Evolutionary conservation across 495 filamentous ascomycete species (phyloP).

Genomic region (Apiosordaria backusii): DNA sequence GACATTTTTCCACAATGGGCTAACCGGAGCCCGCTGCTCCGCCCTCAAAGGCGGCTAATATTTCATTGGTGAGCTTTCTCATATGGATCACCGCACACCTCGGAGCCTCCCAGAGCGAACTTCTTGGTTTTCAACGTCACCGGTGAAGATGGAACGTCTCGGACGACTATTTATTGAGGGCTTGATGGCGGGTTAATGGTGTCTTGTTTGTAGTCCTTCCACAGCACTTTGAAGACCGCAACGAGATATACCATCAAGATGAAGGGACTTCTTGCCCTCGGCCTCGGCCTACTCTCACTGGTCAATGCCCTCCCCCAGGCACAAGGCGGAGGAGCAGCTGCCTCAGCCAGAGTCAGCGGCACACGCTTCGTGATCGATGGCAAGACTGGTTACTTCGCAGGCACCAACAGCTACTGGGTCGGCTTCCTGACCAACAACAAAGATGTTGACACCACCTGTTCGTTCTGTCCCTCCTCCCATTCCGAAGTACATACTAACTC

Average conservation of each 20-base stretch:
- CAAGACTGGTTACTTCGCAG: slow-evolving; percentile 59
- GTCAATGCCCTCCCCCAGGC: slow-evolving; percentile 14
- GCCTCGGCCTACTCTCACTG: slow-evolving; percentile 24
- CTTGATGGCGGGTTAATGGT: neutral
- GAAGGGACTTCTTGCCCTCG: slow-evolving; percentile 19
- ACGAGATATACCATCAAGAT: slow-evolving; percentile 15
- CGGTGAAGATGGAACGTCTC: neutral
- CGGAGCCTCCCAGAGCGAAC: neutral
- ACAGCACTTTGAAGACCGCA: neutral
- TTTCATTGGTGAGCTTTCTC: neutral
- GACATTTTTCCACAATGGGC: slow-evolving; percentile 11
- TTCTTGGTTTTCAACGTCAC: neutral
- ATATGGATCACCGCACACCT: slow-evolving; percentile 5
- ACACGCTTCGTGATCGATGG: slow-evolving; percentile 58
- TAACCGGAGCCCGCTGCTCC: slow-evolving; percentile 21
- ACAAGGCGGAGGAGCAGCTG: slow-evolving; percentile 1
- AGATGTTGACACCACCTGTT: slow-evolving; percentile 50
- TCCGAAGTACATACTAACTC: neutral
- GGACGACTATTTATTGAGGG: slow-evolving; percentile 3
- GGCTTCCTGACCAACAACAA: slow-evolving; percentile 59
- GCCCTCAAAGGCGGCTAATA: slow-evolving; percentile 14
- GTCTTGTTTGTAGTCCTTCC: neutral
- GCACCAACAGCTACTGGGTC: slow-evolving; percentile 75
- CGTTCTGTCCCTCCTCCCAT: neutral
- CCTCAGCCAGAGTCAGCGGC: slow-evolving; percentile 22